Evolutionary conservation across 75 land plant species (phyloP).

Genomic region (Pseudotsuga menziesii): DNA sequence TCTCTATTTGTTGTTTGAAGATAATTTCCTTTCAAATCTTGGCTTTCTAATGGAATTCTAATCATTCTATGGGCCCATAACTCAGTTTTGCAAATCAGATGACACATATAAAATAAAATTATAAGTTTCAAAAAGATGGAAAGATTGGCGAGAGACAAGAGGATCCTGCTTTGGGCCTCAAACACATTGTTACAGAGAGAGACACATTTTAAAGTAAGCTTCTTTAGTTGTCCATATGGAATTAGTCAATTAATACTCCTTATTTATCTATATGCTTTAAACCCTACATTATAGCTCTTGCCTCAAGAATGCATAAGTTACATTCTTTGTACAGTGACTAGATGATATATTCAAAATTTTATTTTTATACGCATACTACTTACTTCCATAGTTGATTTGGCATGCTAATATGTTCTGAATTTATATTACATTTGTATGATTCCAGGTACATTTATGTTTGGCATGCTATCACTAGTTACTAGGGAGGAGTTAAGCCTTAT

Average conservation of each 20-base stretch:
- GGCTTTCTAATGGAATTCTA: not conserved
- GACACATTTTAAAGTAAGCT: slow-evolving; percentile 54
- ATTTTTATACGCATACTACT: not conserved
- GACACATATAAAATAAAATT: slow-evolving; percentile 77
- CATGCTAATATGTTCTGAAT: slow-evolving; percentile 7
- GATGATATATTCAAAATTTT: not conserved
- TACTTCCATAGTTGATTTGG: not conserved
- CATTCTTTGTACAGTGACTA: not conserved
- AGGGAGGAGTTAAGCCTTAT: slow-evolving; percentile 89
- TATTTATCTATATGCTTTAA: too few species aligned
- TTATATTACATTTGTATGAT: not conserved
- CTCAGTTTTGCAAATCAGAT: slow-evolving; percentile 79
- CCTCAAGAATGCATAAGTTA: not conserved
- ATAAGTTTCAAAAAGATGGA: slow-evolving; percentile 83
- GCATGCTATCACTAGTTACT: slow-evolving; percentile 94
- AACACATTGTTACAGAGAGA: slow-evolving; percentile 59
- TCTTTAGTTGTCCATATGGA: not conserved
- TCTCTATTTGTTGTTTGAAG: too few species aligned
- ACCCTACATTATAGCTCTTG: too few species aligned
- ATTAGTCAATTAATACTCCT: not conserved
- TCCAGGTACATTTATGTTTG: slow-evolving; percentile 86
- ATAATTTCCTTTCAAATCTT: too few species aligned
- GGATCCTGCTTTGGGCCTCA: slow-evolving; percentile 66
- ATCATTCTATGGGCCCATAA: not conserved
- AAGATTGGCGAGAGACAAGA: slow-evolving; percentile 53